Base-by-base conservation (phyloP, 306 rosid genomes). In the Vigna trinervia region DNA sequence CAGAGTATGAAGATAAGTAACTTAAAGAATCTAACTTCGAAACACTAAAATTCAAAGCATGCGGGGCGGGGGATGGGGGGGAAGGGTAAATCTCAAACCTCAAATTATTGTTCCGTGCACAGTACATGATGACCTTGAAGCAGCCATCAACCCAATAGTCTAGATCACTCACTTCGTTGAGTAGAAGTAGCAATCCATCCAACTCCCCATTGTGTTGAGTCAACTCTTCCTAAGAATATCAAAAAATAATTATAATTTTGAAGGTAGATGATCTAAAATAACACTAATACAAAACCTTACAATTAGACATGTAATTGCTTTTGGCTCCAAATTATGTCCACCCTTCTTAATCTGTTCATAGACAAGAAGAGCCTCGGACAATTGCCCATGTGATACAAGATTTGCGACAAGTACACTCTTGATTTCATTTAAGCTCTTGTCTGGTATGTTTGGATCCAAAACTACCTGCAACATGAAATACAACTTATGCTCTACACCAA, bases 91-190 rank as follows among this genome's bases (percentile, higher is more conserved):
- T n/a, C 73, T 32, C 74, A 54, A 75, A 95, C 98, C 98, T 95
- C 79, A 90, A 86, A 78, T 88, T 70, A 64, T 87, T 83, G 83
- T 77, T 73, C 52, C 60, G 82, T 63, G 89, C 84, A 82, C 96
- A 92, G 71, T 82, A 87, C 73, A 52, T 47, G 79, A 92, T 85
- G 71, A 83, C 74, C 84, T 87, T 87, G 78, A 79, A 76, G 85
- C 98, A 95, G 80, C 90, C 97, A 17, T 88, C 87, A 48, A 87
- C 62, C 98, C 98, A 92, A 74, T 80, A 80, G 78, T 84, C 78
- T 39, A 62, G 83, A 86, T 84, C 91, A 62, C 76, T 51, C 46
- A 92, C 48, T 71, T 91, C 93, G 12, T 78, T 57, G 26, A 95
- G 92, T 58, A 95, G 85, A 62, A 65, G 80, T 76, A 92, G 84